Conservation (phyloP, 805 yeast species). For the Pichia sporocuriosa region DNA sequence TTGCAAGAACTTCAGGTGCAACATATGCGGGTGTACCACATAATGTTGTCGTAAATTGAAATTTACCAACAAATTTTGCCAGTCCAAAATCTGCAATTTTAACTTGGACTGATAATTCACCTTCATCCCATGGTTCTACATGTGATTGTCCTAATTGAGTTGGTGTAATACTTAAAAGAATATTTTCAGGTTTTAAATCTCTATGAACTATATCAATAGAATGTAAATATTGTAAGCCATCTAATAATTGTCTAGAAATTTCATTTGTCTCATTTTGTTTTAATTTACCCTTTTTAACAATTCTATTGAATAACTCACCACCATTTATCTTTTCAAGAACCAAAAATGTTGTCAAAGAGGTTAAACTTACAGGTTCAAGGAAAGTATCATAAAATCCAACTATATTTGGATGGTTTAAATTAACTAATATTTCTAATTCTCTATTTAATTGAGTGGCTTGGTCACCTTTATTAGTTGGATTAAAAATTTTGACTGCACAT, state of each 20-base stretch:
- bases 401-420: conserved; percentile 63
- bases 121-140: conserved; percentile 46
- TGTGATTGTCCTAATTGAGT: conserved; percentile 5
- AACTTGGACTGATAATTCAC: conserved; percentile 55
- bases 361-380: conserved; percentile 43
- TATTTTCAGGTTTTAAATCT: conserved; percentile 90
- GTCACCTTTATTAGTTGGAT: conserved; percentile 31
- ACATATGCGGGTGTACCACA: conserved; percentile 89
- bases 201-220: conserved; percentile 90
- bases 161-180: conserved; percentile 50
- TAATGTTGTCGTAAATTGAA: conserved; percentile 65
- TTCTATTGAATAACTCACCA: conserved; percentile 71
- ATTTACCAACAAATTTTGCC: conserved; percentile 63
- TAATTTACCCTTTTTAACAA: conserved; percentile 55
- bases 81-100: conserved; percentile 82
- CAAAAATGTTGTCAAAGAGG: conserved; percentile 46
- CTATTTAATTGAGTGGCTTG: conserved; percentile 40
- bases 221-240: conserved; percentile 81
- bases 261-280: conserved; percentile 57
- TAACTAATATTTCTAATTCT: conserved; percentile 59
- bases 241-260: conserved; percentile 42
- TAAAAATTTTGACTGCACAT: conserved; percentile 70
- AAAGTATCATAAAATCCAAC: conserved; percentile 55
- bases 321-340: conserved; percentile 69
- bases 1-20: conserved; percentile 67